Base-by-base conservation (phyloP, 148 eudicot genomes). In the Persicaria maculosa region DNA sequence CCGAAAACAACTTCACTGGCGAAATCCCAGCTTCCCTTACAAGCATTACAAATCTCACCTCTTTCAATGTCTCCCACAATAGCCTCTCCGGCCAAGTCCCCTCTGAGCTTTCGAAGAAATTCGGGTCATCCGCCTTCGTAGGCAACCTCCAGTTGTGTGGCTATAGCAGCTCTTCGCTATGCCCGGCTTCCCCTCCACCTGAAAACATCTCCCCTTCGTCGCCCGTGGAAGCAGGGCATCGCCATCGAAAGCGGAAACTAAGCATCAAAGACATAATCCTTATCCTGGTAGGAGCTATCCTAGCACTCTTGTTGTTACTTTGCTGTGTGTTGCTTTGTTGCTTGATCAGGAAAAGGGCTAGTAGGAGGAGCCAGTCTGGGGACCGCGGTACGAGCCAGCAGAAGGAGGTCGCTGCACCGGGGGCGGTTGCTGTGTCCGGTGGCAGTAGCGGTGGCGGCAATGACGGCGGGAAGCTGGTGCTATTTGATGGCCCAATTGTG, bases 401-500 rank as follows among this genome's bases (percentile, higher is more conserved):
- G 36, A 77, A 75, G 72, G 77, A 78, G 25, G 58, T 52, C 1
- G 75, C 71, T 47, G 75, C 43, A 31, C 75, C 52, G 1, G 65
- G 74, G 3, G 8, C 58, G 16, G 75, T 54, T 1, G 83, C 70
- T 9, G 80, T 55, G 9, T 82, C 85, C 5, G 88, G 79, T 62
- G 81, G 72, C 4, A 82, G 80, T 59, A 71, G 75, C 15, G 97
- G 80, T 44, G 82, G 72, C 4, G 93, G 88, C 68, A 47, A 87
- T 0, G 80, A 84, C 17, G 97, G 98, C 4, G 98, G 98, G 0
- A 92, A 91, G 54, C 69, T 94, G 79, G 98, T 94, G 74, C 91
- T 90, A 50, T 91, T 94, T 52, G 97, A 92, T 47, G 98, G 97
- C 0, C 91, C 91, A 47, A 82, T 91, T 16, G 92, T 88, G 77